Conservation (phyloP, 176 grass and related monocot genomes). For the Bromus sterilis region DNA sequence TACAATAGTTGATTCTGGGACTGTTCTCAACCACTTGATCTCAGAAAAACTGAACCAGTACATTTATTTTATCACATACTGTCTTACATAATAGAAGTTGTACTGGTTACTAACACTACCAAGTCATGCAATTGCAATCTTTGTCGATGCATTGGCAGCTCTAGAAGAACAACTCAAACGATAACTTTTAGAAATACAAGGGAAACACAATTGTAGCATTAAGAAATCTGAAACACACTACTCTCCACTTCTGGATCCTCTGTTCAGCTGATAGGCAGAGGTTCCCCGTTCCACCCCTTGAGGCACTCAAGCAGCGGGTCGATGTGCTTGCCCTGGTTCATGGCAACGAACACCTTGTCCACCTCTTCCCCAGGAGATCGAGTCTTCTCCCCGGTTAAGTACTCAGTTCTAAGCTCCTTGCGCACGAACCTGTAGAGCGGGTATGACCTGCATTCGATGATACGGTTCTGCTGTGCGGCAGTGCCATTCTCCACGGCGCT, state of each 20-base stretch:
- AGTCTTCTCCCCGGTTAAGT: too few species aligned
- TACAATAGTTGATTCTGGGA: background rate
- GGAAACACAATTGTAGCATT: background rate
- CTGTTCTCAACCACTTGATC: background rate
- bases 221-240: background rate
- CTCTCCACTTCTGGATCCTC: background rate
- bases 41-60: background rate
- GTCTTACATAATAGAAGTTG: background rate
- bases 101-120: background rate
- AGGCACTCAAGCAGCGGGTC: conserved; percentile 69
- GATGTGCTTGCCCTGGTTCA: too few species aligned
- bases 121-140: background rate
- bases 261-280: conserved; percentile 51
- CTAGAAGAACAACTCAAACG: background rate
- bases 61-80: background rate
- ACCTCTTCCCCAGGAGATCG: too few species aligned
- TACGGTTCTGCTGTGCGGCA: too few species aligned
- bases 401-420: too few species aligned
- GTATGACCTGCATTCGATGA: too few species aligned
- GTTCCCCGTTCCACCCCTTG: conserved; percentile 72
- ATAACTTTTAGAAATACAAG: background rate
- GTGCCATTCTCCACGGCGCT: too few species aligned
- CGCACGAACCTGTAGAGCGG: too few species aligned
- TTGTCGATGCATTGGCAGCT: background rate
- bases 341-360: too few species aligned